Percentiles rank a stretch among this genome's conserved stretches.
Evolutionary conservation across 139 green algal genomes (phyloP).

Genomic region (Chlamydomonas asymmetrica): DNA sequence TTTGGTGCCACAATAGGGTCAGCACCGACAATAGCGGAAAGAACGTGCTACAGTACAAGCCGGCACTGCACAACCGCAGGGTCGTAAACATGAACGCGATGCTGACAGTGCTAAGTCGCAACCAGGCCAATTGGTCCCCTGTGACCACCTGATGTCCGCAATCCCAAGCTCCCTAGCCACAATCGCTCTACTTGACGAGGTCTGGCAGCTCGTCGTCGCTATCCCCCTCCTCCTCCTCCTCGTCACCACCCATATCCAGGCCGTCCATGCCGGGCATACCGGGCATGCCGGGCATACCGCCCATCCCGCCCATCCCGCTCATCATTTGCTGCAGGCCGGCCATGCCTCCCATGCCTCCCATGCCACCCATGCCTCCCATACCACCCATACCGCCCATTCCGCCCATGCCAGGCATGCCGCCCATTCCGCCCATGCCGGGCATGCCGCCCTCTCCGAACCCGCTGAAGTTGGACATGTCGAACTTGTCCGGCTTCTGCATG

Average conservation of each 20-base stretch:
- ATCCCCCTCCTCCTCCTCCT: conserved; percentile 37
- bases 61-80: too few relatives aligned
- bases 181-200: too few relatives aligned
- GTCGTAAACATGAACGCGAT: too few relatives aligned
- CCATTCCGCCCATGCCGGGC: conserved; percentile 33
- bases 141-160: too few relatives aligned
- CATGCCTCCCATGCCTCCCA: conserved; percentile 37
- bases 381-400: conserved; percentile 30
- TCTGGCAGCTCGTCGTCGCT: conserved; percentile 47
- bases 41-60: too few relatives aligned
- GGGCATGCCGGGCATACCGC: conserved; percentile 20
- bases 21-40: too few relatives aligned
- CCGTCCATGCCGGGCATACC: conserved; percentile 20
- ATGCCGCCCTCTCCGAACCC: conserved; percentile 23
- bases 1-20: too few relatives aligned
- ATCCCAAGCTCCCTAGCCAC: too few relatives aligned
- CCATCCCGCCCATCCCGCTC: not conserved
- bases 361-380: conserved; percentile 32
- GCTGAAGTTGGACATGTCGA: conserved; percentile 46
- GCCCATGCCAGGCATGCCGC: conserved; percentile 31
- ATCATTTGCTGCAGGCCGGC: conserved; percentile 3
- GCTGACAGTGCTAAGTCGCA: too few relatives aligned
- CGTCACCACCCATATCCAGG: not conserved
- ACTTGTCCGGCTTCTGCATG: too few relatives aligned
- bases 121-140: too few relatives aligned